Evolutionary conservation across 2,329 filamentous ascomycete genomes (phyloP), one percentile per base, ranked within the genome.

Genomic region (Penicillium sp.): DNA sequence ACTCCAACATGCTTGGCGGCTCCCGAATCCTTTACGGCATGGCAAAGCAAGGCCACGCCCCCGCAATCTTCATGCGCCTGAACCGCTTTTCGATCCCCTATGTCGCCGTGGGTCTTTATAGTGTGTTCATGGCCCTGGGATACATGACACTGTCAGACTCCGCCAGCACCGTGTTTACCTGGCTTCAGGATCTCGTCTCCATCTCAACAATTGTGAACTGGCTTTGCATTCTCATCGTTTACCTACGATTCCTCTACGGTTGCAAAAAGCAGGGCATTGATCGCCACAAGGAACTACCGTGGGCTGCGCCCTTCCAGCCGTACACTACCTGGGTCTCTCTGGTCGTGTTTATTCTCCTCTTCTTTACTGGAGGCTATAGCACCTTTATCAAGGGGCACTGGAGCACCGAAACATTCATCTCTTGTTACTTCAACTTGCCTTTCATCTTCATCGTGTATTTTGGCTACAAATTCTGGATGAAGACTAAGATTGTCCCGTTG

Each of bases 311-410:
- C 3, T 68, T 84, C 5, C 82, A 84, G 62, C 82, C 88, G 0
- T 90, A 86, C 67, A 82, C 81, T 1, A 81, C 86, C 0, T 90
- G 81, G 71, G 71, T 79, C 35, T 77, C 81, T 6, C 80, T 90
- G 3, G 64, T 81, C 19, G 63, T 86, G 21, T 81, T 90, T 37
- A 64, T 73, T 3, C 68, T 90, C n/a, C 75, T 91, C 2, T 86
- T 83, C 10, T 72, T 91, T 5, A 86, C 88, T 52, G 89, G 89
- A 60, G 88, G 87, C 0, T 91, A 90, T 70, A 80, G 85, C 11
- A 66, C 63, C 0, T 70, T 70, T 24, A 63, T 69, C 31, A 57
- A 64, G 5, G 61, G 62, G 0, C 51, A 62, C 16, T 70, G 67
- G 67, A 55, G 22, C 33, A 82, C 88, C 8, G 90, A 90, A 68